Base-by-base conservation (phyloP, 176 grass and related monocot species). In the Ensete glaucum region DNA sequence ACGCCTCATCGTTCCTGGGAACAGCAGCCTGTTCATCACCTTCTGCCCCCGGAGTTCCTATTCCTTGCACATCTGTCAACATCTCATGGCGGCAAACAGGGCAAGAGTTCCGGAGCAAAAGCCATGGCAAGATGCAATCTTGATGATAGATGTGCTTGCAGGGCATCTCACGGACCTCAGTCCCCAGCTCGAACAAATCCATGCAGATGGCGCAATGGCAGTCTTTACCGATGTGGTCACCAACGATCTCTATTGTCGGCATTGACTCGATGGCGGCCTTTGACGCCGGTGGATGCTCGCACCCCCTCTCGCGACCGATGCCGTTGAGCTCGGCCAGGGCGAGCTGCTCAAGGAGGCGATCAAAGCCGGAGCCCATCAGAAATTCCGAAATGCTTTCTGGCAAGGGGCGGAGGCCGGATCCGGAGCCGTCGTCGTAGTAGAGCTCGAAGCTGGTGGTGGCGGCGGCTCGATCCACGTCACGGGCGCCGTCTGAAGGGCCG, bases 141-240 rank as follows among this genome's bases (percentile, higher is more conserved):
- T 86, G 74, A 77, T 96, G 93, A 85, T 92, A 96, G 85, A 96
- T 90, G 74, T 96, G 93, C 11, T 60, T 74, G 79, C 93, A 96
- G 1, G 90, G 93, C 93, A 96, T 96, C 87, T 96, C 85, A 51
- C 89, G 26, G 1, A 81, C 93, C 66, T 88, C 93, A 25, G 10
- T 69, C 3, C 85, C 89, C 9, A 88, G 58, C 76, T 90, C 83
- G 51, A 96, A 96, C 49, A 81, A 23, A 51, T 96, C 93, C 89
- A 89, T 91, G 78, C 93, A 96, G 79, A 96, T 83, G 69, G 93
- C 93, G 84, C 93, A 96, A 69, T 89, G 85, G n/a, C 87, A 79
- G 72, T 83, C 34, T 43, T 43, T 43, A 4, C 34, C 34, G 34
- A 43, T 43, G 34, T 43, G 92, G n/a, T 52, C 20, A 8, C 51